phyloP scores from a whole-genome alignment of 2,329 filamentous ascomycete genomes.

The Endoconidiophora laricicola region DNA sequence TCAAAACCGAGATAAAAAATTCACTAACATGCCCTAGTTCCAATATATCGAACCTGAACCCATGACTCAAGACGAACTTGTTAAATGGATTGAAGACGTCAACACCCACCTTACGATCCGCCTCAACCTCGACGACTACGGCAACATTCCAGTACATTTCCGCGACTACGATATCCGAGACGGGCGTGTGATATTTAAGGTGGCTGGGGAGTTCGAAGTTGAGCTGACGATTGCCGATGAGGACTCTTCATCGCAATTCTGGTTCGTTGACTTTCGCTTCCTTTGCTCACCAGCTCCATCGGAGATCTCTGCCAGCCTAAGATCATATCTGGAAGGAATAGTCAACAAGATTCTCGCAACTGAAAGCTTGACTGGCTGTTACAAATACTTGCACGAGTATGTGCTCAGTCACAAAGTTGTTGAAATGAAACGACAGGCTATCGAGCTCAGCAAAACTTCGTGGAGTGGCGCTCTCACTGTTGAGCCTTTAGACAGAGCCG shows the following conservation, averaged over 20 bases:
- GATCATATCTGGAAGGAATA: conserved; percentile 48
- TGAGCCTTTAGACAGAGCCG: conserved; percentile 61
- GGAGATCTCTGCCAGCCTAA: conserved; percentile 44
- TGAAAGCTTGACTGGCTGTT: conserved; percentile 64
- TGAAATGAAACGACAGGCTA: conserved; percentile 62
- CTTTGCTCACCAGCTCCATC: conserved; percentile 54
- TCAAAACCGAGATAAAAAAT: background rate
- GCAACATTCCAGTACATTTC: conserved; percentile 60
- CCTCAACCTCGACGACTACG: conserved; percentile 68
- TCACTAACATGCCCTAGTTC: conserved; percentile 34
- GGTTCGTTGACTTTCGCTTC: conserved; percentile 85
- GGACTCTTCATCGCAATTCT: conserved; percentile 68
- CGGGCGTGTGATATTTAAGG: conserved; percentile 78
- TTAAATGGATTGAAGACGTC: conserved; percentile 61
- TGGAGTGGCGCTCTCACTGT: conserved; percentile 69
- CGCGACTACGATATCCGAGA: conserved; percentile 61
- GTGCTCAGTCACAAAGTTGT: conserved; percentile 81
- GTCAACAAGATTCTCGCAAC: conserved; percentile 55
- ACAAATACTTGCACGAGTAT: conserved; percentile 73
- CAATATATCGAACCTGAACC: conserved; percentile 60
- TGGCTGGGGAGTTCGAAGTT: conserved; percentile 75
- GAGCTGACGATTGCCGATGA: conserved; percentile 85
- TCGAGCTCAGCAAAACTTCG: conserved; percentile 46
- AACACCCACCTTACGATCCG: conserved; percentile 71
- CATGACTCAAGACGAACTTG: conserved; percentile 53